These are phyloP conservation scores for Rhodotorula mucilaginosa DNA, from an alignment of 1,284 basidiomycete genomes.

Conservation along the genomic window DNA sequence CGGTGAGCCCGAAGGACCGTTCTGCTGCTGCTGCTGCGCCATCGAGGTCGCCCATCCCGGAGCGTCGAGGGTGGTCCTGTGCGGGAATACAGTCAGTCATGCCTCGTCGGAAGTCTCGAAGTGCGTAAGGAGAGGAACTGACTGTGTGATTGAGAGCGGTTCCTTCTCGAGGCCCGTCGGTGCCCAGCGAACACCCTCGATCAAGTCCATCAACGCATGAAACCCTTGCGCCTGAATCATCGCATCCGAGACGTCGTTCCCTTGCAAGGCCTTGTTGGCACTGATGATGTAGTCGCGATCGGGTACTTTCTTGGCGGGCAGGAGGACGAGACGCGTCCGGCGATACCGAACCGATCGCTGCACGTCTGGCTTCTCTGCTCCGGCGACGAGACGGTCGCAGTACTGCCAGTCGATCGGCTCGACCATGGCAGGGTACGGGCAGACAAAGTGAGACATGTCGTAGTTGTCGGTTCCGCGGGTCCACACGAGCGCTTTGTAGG, in stretches of 20 bases:
- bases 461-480: slow-evolving; percentile 77
- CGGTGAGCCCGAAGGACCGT: neutral
- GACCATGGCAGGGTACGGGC: slow-evolving; percentile 38
- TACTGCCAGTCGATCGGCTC: slow-evolving; percentile 49
- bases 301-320: slow-evolving; percentile 73
- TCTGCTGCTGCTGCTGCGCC: slow-evolving; percentile 6
- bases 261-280: slow-evolving; percentile 63
- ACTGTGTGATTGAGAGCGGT: slow-evolving; percentile 44
- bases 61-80: slow-evolving; percentile 70
- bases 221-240: slow-evolving; percentile 38
- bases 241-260: slow-evolving; percentile 19
- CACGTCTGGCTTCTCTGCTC: slow-evolving; percentile 41
- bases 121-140: slow-evolving; percentile 48
- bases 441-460: slow-evolving; percentile 58
- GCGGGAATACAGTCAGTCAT: neutral
- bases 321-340: slow-evolving; percentile 91
- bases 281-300: slow-evolving; percentile 54
- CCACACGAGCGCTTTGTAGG: slow-evolving; percentile 89
- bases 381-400: slow-evolving; percentile 50
- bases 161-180: slow-evolving; percentile 59
- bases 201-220: slow-evolving; percentile 22
- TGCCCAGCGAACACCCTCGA: slow-evolving; percentile 71
- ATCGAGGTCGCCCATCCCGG: slow-evolving; percentile 58
- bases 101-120: slow-evolving; percentile 61
- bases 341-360: slow-evolving; percentile 61